A percentile compares a stretch with the other conserved stretches of the same genome.
Conservation (phyloP, 805 yeast genomes). For the Yamadazyma philogaea region DNA sequence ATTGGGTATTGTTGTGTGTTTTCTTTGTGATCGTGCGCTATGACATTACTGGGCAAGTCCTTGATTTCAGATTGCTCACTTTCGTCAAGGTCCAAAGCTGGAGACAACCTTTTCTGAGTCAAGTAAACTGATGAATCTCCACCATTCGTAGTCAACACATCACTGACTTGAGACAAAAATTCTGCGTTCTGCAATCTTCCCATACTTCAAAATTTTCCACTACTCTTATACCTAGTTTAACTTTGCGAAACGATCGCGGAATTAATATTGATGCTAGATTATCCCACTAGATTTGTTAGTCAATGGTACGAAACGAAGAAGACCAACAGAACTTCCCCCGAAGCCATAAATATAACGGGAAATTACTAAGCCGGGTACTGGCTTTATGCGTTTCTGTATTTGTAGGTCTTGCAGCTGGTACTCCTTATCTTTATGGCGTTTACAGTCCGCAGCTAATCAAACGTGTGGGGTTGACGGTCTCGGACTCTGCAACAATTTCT, state of each 20-base stretch:
- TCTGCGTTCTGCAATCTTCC: constrained; percentile 32
- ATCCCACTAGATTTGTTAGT: not conserved
- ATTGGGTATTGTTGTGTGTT: constrained; percentile 51
- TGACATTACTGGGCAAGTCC: constrained; percentile 30
- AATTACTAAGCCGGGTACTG: not conserved
- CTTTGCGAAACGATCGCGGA: not conserved
- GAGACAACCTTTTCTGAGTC: constrained; percentile 52
- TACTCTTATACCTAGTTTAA: not conserved
- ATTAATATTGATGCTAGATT: not conserved
- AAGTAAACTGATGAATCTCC: constrained; percentile 54
- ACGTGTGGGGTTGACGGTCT: constrained; percentile 53
- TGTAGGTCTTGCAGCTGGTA: constrained; percentile 68
- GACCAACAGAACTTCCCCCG: not conserved
- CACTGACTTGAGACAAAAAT: constrained; percentile 26
- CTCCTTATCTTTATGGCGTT: constrained; percentile 72
- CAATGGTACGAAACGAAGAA: not conserved
- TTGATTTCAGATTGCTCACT: constrained; percentile 11
- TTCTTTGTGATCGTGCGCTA: constrained; percentile 18
- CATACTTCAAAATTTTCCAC: constrained; percentile 17
- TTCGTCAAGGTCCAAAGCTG: constrained; percentile 25
- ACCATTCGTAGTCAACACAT: constrained; percentile 23
- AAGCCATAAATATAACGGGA: not conserved
- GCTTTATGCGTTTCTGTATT: constrained; percentile 35
- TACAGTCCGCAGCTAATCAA: constrained; percentile 69
- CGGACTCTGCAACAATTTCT: constrained; percentile 63